These are phyloP conservation scores for Melampsora americana DNA, from an alignment of 1,284 basidiomycete species.

Conservation along the genomic window DNA sequence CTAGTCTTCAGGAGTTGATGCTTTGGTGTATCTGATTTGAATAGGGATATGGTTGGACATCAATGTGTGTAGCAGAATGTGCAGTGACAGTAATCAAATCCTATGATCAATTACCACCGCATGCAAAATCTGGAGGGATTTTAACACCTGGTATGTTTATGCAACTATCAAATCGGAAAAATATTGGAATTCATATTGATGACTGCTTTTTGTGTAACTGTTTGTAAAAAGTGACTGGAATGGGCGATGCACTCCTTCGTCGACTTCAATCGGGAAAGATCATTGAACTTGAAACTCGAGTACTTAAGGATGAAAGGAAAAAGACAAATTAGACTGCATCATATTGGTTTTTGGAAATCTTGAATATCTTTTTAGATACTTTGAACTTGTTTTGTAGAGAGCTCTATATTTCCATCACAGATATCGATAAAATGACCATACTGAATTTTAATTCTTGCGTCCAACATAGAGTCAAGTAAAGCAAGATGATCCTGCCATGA, in stretches of 20 bases:
- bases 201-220: background rate
- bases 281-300: conserved; percentile 25
- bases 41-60: conserved; percentile 48
- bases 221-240: conserved; percentile 13
- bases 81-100: conserved; percentile 49
- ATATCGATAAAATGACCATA: too few relatives aligned
- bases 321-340: conserved; percentile 25
- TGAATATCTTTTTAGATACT: too few relatives aligned
- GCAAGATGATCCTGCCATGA: too few relatives aligned
- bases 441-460: too few relatives aligned
- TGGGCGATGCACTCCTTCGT: conserved; percentile 28
- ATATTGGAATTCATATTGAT: background rate
- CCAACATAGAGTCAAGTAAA: too few relatives aligned
- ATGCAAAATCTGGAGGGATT: conserved; percentile 50
- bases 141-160: conserved; percentile 47
- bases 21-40: background rate
- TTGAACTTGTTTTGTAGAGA: too few relatives aligned
- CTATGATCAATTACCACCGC: conserved; percentile 48
- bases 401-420: too few relatives aligned
- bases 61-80: conserved; percentile 48
- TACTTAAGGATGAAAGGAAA: conserved; percentile 23
- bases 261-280: conserved; percentile 20
- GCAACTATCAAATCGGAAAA: background rate
- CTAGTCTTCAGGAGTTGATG: background rate
- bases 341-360: background rate